These are phyloP conservation scores for Scheffersomyces illinoinensis DNA, from an alignment of 1,139 yeast species.

Conservation along the genomic window DNA sequence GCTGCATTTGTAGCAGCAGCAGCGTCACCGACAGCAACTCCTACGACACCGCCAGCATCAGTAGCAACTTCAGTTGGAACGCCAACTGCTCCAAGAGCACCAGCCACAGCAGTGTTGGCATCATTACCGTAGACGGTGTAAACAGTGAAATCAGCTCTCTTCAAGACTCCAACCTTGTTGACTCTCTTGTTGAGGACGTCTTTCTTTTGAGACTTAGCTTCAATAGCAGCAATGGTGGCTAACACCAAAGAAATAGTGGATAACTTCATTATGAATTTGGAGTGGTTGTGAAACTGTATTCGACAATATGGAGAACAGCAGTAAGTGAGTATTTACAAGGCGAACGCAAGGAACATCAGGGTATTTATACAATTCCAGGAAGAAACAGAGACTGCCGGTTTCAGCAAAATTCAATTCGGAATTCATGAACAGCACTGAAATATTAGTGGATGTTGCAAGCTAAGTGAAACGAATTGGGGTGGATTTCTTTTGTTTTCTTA, in stretches of 20 bases:
- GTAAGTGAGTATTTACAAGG: not conserved
- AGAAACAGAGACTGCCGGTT: not conserved
- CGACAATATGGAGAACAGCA: not conserved
- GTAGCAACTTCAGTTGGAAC: not conserved
- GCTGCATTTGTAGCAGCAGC: slow-evolving; percentile 19
- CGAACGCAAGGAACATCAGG: not conserved
- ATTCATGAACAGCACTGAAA: not conserved
- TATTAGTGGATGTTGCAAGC: not conserved
- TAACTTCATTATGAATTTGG: slow-evolving; percentile 12
- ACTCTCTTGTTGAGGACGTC: slow-evolving; percentile 1
- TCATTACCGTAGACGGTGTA: not conserved
- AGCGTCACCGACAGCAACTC: not conserved
- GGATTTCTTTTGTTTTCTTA: too few species aligned
- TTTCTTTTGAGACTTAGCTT: slow-evolving; percentile 8
- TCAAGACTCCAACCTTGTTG: not conserved
- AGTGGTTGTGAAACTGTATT: not conserved
- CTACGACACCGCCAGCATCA: not conserved
- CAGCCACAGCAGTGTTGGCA: not conserved
- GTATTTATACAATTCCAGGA: not conserved
- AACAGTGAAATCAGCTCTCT: not conserved
- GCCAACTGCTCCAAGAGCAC: not conserved
- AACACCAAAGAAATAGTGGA: slow-evolving; percentile 14
- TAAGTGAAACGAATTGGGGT: not conserved
- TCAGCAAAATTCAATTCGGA: not conserved
- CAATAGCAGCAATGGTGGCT: slow-evolving; percentile 13